Evolutionary conservation across 1,284 basidiomycete species (phyloP).

Genomic region (Cystobasidium sp.): DNA sequence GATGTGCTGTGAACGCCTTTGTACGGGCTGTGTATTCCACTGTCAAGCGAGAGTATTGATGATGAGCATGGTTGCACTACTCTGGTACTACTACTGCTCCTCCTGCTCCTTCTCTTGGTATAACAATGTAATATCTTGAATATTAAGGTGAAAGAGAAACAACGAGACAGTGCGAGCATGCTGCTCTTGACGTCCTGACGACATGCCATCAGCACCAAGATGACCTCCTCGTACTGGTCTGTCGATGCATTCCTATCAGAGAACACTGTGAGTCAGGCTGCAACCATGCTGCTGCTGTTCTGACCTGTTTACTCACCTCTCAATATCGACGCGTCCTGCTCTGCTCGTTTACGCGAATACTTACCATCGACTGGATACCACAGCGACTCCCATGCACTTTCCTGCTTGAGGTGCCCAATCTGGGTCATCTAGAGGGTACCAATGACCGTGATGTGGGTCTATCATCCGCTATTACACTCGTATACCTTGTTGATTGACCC

Average conservation of each 20-base stretch:
- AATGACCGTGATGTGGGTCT: slow-evolving; percentile 52
- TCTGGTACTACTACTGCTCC: too few species aligned
- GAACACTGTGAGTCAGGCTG: slow-evolving; percentile 29
- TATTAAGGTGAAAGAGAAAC: too few species aligned
- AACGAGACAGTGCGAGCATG: too few species aligned
- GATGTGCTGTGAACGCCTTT: too few species aligned
- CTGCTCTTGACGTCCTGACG: too few species aligned
- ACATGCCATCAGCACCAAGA: neutral
- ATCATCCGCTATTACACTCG: neutral
- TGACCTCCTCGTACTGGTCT: slow-evolving; percentile 43
- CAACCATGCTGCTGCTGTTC: neutral
- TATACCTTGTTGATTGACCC: neutral
- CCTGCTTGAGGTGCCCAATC: slow-evolving; percentile 50
- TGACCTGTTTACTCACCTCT: neutral
- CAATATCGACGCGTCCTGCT: neutral
- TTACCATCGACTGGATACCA: neutral
- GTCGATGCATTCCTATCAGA: slow-evolving; percentile 39
- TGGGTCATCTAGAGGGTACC: slow-evolving; percentile 54
- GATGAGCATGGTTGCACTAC: too few species aligned
- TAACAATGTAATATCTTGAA: too few species aligned
- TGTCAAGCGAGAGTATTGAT: too few species aligned
- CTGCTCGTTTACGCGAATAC: slow-evolving; percentile 3
- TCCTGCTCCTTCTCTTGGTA: too few species aligned
- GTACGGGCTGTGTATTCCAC: too few species aligned
- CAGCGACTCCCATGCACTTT: slow-evolving; percentile 54